phyloP scores from a whole-genome alignment of 1,284 basidiomycete genomes.

The Leccinum angustisporum region DNA sequence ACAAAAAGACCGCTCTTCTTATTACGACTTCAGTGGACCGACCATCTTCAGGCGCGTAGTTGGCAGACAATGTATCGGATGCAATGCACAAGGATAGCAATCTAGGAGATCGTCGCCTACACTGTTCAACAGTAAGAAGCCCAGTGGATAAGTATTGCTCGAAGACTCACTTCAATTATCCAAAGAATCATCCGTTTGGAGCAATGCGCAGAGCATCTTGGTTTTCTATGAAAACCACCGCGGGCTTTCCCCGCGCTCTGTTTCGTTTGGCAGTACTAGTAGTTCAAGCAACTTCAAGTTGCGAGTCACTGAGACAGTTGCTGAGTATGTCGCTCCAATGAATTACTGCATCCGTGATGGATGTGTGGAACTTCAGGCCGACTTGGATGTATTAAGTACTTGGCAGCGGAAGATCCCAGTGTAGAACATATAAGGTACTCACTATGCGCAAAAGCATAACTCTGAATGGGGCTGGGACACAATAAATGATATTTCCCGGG shows the following conservation, averaged over 20 bases:
- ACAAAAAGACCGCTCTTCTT: not conserved
- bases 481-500: too few relatives aligned
- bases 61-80: not conserved
- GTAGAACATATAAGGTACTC: not conserved
- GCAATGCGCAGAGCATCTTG: not conserved
- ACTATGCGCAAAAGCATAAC: too few relatives aligned
- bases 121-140: not conserved
- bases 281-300: not conserved
- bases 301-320: not conserved
- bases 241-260: not conserved
- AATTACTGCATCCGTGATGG: not conserved
- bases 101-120: not conserved
- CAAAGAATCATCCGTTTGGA: not conserved
- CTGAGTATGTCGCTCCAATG: not conserved
- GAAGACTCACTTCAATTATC: not conserved
- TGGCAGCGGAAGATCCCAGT: not conserved
- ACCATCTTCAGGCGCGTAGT: not conserved
- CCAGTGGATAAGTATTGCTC: not conserved
- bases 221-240: not conserved
- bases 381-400: not conserved
- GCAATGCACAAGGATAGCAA: not conserved
- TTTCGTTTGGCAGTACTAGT: not conserved
- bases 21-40: not conserved
- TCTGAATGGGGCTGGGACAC: too few relatives aligned
- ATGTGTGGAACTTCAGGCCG: not conserved